These are phyloP conservation scores for Diplogelasinospora grovesii DNA, from an alignment of 495 filamentous ascomycete genomes.

Conservation along the genomic window DNA sequence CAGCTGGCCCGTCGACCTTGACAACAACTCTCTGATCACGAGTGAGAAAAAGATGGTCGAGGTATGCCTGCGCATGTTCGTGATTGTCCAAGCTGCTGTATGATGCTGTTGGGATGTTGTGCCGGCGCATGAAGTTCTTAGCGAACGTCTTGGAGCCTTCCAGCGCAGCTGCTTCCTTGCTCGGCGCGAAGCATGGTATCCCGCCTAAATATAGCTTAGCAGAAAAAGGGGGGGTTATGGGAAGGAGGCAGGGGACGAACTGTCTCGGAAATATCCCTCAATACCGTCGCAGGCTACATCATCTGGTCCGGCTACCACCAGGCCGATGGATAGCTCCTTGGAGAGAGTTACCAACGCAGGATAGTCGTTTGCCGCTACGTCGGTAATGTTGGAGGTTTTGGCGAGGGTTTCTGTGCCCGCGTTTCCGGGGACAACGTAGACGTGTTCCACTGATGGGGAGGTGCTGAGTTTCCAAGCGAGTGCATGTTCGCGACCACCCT, in stretches of 20 bases:
- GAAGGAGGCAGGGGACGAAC: background rate
- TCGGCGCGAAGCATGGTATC: background rate
- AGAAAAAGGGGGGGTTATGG: too few relatives aligned
- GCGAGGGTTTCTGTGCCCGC: background rate
- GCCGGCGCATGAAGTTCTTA: background rate
- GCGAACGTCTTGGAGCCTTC: background rate
- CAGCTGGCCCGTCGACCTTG: background rate
- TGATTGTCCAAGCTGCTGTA: background rate
- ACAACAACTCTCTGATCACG: background rate
- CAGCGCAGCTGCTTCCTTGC: background rate
- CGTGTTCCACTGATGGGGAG: background rate
- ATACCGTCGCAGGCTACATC: background rate
- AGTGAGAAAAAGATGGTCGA: too few relatives aligned
- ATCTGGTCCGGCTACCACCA: background rate
- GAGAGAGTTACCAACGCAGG: background rate
- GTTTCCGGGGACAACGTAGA: background rate
- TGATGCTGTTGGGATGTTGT: background rate
- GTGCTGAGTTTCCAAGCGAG: background rate
- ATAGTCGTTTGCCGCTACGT: background rate
- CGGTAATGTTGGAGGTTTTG: background rate
- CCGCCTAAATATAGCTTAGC: too few relatives aligned
- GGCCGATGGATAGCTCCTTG: background rate
- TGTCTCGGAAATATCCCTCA: background rate
- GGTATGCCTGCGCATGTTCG: too few relatives aligned
- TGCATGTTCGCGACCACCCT: background rate